Evolutionary conservation across 225 moss, liverwort and hornwort species (phyloP).

Genomic region (Antitrichia curtipendula): DNA sequence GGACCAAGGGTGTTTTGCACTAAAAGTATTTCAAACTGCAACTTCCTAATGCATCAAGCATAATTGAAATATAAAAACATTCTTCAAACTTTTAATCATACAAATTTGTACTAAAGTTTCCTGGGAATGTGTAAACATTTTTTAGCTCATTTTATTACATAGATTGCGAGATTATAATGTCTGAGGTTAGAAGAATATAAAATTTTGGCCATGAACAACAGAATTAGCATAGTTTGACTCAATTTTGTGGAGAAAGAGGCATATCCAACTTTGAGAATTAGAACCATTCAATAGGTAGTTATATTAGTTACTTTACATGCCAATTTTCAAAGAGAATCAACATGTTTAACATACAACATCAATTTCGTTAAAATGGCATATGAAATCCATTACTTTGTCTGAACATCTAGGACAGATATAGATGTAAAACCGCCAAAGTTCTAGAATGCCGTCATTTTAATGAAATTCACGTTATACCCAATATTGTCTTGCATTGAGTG

Average conservation of each 20-base stretch:
- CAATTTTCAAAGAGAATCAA: not conserved
- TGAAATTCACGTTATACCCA: too few species aligned
- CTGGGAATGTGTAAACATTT: accelerated
- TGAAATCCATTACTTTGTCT: too few species aligned
- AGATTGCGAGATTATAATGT: not conserved
- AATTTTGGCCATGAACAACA: accelerated
- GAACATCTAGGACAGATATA: too few species aligned
- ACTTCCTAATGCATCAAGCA: not conserved
- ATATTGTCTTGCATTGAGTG: not conserved
- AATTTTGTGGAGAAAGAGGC: accelerated
- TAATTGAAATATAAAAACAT: not conserved
- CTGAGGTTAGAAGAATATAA: not conserved
- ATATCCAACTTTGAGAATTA: too few species aligned
- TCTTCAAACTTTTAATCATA: not conserved
- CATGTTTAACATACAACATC: not conserved
- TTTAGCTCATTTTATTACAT: accelerated
- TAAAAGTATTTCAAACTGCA: not conserved
- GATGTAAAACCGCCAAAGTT: too few species aligned
- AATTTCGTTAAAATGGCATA: too few species aligned
- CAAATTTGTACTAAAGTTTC: not conserved
- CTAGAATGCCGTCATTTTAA: too few species aligned
- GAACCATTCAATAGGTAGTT: too few species aligned
- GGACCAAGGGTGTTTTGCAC: accelerated
- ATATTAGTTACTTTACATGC: not conserved
- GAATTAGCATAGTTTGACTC: accelerated